These are phyloP conservation scores for Ophiognomonia clavigignenti-juglandacearum DNA, from an alignment of 2,329 filamentous ascomycete species.

Conservation along the genomic window DNA sequence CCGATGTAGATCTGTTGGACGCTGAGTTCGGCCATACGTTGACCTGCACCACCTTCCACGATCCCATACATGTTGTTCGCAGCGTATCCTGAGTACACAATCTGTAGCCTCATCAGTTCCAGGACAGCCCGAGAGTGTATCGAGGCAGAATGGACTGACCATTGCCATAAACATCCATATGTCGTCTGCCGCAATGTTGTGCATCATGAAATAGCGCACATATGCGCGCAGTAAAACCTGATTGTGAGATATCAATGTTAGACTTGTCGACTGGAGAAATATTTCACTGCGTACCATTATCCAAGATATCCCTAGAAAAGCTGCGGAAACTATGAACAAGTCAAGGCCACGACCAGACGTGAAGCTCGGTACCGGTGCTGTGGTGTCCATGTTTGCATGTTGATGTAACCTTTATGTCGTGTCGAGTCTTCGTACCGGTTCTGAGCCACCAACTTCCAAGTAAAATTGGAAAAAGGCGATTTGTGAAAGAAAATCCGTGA, in stretches of 20 bases:
- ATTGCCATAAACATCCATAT: constrained; percentile 40
- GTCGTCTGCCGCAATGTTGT: constrained; percentile 40
- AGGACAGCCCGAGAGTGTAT: neutral
- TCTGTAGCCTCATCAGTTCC: constrained; percentile 21
- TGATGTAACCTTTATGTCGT: too few species aligned
- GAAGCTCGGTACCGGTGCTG: too few species aligned
- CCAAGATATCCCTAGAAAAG: constrained; percentile 3
- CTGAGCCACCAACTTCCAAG: too few species aligned
- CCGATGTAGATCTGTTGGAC: constrained; percentile 22
- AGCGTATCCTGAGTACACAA: constrained; percentile 29
- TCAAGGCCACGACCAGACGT: too few species aligned
- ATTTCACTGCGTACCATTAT: neutral
- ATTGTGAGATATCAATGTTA: neutral
- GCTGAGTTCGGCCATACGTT: constrained; percentile 18
- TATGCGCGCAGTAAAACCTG: constrained; percentile 36
- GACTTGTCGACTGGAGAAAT: too few species aligned
- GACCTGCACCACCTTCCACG: constrained; percentile 24
- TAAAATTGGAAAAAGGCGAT: too few species aligned
- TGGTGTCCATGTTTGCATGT: too few species aligned
- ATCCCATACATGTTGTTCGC: constrained; percentile 29
- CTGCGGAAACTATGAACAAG: too few species aligned
- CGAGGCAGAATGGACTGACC: constrained; percentile 25
- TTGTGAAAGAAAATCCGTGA: too few species aligned
- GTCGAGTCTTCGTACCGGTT: too few species aligned
- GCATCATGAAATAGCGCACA: constrained; percentile 38